phyloP scores from a whole-genome alignment of 1,284 basidiomycete genomes.

The Fomitopsis schrenkii region DNA sequence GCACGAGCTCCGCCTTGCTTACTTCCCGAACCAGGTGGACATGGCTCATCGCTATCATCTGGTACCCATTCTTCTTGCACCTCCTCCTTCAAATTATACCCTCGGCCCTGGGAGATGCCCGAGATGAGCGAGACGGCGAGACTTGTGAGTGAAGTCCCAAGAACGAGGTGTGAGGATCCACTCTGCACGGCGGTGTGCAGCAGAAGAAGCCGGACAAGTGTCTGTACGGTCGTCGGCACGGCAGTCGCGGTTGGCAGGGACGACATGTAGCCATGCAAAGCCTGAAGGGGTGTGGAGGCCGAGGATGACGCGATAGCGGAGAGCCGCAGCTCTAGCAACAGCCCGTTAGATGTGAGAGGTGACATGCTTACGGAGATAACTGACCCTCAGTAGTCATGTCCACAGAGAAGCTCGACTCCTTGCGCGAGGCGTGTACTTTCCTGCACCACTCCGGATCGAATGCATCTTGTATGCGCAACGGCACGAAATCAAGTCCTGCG shows the following conservation, averaged over 20 bases:
- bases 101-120: constrained; percentile 75
- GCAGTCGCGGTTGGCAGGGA: constrained; percentile 79
- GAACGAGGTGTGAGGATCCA: constrained; percentile 67
- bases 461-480: constrained; percentile 64
- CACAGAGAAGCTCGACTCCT: constrained; percentile 30
- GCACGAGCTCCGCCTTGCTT: not conserved
- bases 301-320: constrained; percentile 1
- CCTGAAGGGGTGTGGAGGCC: constrained; percentile 36
- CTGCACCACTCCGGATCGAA: constrained; percentile 71
- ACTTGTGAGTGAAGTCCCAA: constrained; percentile 81
- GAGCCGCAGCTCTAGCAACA: constrained; percentile 2
- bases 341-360: not conserved
- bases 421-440: constrained; percentile 31
- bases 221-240: constrained; percentile 56
- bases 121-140: constrained; percentile 77
- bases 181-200: constrained; percentile 57
- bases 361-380: constrained; percentile 4
- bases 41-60: not conserved
- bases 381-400: constrained; percentile 53
- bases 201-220: constrained; percentile 68
- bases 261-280: constrained; percentile 57
- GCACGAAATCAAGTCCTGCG: constrained; percentile 51
- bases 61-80: constrained; percentile 61
- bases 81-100: constrained; percentile 73
- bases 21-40: not conserved